Base-by-base conservation (phyloP, 345 rosid species). In the Salix koriyanagi region DNA sequence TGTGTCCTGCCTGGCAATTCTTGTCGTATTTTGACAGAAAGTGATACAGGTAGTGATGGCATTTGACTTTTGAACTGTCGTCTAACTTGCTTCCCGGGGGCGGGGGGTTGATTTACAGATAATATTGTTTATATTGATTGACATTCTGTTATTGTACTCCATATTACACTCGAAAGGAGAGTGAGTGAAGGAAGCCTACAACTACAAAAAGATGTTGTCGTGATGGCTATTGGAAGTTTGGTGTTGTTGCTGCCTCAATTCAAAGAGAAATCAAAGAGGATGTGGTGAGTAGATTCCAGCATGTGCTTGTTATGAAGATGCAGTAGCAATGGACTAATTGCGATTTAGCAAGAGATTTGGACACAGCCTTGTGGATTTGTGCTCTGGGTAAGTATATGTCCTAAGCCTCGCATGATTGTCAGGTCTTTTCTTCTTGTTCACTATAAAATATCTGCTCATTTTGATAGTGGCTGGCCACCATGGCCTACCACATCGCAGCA, bases 171-270 rank as follows among this genome's bases (percentile, higher is more conserved):
- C 62, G 12, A 58, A n/a, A n/a, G 62, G 9, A 18, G 14, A 56
- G 62, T 56, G 62, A n/a, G 62, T n/a, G 62, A 56, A 56, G 14
- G 62, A n/a, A 56, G 62, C 23, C 23, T 25, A 56, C 28, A 56
- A n/a, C 28, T 58, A 30, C 9, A 7, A 56, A 70, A 56, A 21
- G n/a, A 46, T 11, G 61, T 32, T 32, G 30, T 14, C 64, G 54
- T 48, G 25, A 70, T 79, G 69, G 79, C 21, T 12, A 46, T 13
- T 70, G 62, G 50, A 65, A 46, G 76, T 77, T 74, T 41, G 87
- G 84, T 86, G 67, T 41, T 42, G 75, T 74, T 76, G 81, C 73
- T 76, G 81, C 73, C 62, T 78, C 71, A 71, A 54, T 80, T 84
- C 86, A 74, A 80, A 13, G 71, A 54, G 37, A 76, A 80, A 79